Conservation (phyloP, 2,329 filamentous ascomycete genomes). For the Trichoderma sp. region DNA sequence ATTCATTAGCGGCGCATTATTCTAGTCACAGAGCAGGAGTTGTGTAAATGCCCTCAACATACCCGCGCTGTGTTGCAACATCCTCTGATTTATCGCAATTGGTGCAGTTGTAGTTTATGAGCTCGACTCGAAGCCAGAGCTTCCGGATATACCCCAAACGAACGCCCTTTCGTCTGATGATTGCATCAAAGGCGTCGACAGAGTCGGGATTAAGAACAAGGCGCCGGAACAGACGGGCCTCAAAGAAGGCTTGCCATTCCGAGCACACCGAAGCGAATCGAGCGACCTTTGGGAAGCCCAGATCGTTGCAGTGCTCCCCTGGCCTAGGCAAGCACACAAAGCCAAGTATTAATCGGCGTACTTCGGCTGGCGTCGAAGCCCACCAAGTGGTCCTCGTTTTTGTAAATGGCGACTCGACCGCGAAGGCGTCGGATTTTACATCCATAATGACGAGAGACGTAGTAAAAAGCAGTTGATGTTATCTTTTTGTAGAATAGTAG, state of each 20-base stretch:
- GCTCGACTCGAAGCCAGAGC: slow-evolving; percentile 3
- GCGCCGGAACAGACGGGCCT: slow-evolving; percentile 2
- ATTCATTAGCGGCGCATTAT: not conserved
- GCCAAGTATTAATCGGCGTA: not conserved
- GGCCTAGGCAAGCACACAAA: not conserved
- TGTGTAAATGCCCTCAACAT: not conserved
- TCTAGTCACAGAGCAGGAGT: not conserved
- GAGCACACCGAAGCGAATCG: not conserved
- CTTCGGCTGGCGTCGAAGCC: not conserved
- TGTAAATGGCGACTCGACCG: not conserved
- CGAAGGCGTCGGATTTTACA: not conserved
- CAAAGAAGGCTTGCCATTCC: slow-evolving; percentile 14
- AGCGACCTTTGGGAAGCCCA: slow-evolving; percentile 4
- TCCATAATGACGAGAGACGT: not conserved
- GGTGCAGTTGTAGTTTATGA: not conserved
- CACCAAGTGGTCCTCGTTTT: not conserved
- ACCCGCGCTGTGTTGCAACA: not conserved
- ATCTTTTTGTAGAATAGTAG: not conserved
- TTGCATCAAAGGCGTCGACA: not conserved
- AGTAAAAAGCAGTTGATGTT: not conserved
- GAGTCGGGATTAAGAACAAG: slow-evolving; percentile 5
- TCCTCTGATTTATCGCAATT: slow-evolving; percentile 10
- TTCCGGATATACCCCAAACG: slow-evolving; percentile 5
- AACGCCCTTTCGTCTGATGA: not conserved
- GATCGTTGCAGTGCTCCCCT: not conserved